Evolutionary conservation across 192 early-diverging fungal genomes (phyloP), one percentile per base, ranked within the genome.

Genomic region (Linnemannia zychae): DNA sequence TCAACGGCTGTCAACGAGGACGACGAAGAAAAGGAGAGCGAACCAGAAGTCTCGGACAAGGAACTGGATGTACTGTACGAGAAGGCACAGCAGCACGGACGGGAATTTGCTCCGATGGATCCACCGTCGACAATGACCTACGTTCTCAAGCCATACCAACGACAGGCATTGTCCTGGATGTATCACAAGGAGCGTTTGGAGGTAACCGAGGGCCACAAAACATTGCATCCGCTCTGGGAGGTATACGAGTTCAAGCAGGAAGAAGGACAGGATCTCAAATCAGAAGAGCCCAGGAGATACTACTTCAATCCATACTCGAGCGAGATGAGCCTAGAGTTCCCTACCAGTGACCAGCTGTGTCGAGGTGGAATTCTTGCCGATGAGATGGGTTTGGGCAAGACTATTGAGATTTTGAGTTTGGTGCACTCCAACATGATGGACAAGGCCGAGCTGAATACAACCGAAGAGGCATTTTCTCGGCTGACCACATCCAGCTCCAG

Each of bases 351-450:
- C 38, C 72, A 83, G 33, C 76, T 79, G 28, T 89, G 90, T 49
- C 74, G 89, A 13, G 90, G 91, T 22, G 91, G 91, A 28, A 92
- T 92, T 69, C 40, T 92, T 31, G 91, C 91, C 12, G 91, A 92
- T 70, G 91, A 87, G 74, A 92, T 92, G 91, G 91, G 91, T 1
- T 65, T 92, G 7, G 91, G 91, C 3, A 92, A 92, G 79, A 92
- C 91, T 28, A 92, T 92, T 33, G 91, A 92, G 53, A 91, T 90
- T 48, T 78, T 92, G 15, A 90, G 89, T 65, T 80, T 92, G 22
- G 88, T 92, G 13, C 91, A 91, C 72, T 47, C 88, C 16, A 90
- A 91, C 63, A 68, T 38, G 7, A 72, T 78, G 65, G 70, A 80
- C n/a, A 57, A 48, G 46, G 18, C 78, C 28, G 79, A 37, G 36